phyloP scores from a whole-genome alignment of 2,329 filamentous ascomycete genomes.

The Trichoderma sp. region DNA sequence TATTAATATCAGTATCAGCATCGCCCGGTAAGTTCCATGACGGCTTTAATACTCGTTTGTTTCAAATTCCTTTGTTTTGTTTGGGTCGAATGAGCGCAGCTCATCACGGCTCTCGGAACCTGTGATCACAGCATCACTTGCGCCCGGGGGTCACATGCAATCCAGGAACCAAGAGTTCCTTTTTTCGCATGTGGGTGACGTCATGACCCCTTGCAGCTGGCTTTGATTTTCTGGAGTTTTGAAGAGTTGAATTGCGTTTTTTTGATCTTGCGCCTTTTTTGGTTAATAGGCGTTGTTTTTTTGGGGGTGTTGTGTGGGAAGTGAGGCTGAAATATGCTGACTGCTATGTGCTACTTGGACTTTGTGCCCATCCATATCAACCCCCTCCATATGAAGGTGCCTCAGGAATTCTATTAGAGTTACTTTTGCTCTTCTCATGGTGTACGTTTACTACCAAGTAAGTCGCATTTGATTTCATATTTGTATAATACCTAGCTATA shows the following conservation, averaged over 20 bases:
- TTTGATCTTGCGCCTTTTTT: neutral
- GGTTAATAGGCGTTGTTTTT: neutral
- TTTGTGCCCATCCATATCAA: neutral
- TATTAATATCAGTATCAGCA: neutral
- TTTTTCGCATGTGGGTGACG: neutral
- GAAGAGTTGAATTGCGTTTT: neutral
- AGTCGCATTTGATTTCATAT: neutral
- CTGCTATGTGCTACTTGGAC: neutral
- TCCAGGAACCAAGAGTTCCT: slow-evolving; percentile 4
- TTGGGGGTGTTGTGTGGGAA: neutral
- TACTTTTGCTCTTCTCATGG: neutral
- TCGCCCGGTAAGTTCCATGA: neutral
- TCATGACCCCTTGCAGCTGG: neutral
- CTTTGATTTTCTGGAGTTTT: neutral
- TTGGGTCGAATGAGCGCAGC: slow-evolving; percentile 5
- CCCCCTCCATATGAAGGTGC: neutral
- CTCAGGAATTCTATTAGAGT: neutral
- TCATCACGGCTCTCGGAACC: slow-evolving; percentile 12
- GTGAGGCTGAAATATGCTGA: neutral
- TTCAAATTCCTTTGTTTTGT: neutral
- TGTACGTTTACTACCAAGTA: neutral
- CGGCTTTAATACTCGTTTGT: neutral
- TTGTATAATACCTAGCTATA: neutral
- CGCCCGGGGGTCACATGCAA: slow-evolving; percentile 4
- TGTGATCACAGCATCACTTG: slow-evolving; percentile 14